These are phyloP conservation scores for Lachancea sp. DNA, from an alignment of 805 yeast species.

Conservation along the genomic window DNA sequence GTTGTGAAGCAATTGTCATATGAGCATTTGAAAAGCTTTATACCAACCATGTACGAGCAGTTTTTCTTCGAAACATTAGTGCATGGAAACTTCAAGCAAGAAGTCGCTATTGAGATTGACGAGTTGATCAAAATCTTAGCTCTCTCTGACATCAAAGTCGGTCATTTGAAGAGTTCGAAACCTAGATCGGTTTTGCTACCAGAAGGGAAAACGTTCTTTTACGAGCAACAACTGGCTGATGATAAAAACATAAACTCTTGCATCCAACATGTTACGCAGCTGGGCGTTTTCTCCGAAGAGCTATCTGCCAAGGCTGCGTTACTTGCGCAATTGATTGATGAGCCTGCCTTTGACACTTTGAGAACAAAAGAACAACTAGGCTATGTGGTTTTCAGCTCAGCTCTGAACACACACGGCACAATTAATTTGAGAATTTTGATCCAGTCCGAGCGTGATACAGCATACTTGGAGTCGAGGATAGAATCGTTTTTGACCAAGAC, in stretches of 20 bases:
- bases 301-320: slow-evolving; percentile 52
- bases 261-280: slow-evolving; percentile 68
- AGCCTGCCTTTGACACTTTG: slow-evolving; percentile 83
- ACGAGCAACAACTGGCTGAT: slow-evolving; percentile 50
- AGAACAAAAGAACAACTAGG: slow-evolving; percentile 95
- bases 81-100: slow-evolving; percentile 62
- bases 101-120: slow-evolving; percentile 48
- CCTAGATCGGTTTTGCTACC: slow-evolving; percentile 41
- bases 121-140: slow-evolving; percentile 39
- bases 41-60: slow-evolving; percentile 49
- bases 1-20: slow-evolving; percentile 42
- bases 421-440: slow-evolving; percentile 55
- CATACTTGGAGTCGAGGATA: slow-evolving; percentile 71
- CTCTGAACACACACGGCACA: slow-evolving; percentile 60
- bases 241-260: slow-evolving; percentile 74
- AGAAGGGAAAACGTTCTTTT: slow-evolving; percentile 37
- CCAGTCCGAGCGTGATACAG: slow-evolving; percentile 76
- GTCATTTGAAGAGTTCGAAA: slow-evolving; percentile 24
- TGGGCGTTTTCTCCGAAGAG: slow-evolving; percentile 46
- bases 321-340: slow-evolving; percentile 65
- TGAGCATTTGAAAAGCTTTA: slow-evolving; percentile 46
- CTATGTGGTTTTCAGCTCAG: slow-evolving; percentile 82
- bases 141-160: slow-evolving; percentile 37
- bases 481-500: slow-evolving; percentile 53
- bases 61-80: slow-evolving; percentile 65